Conservation (phyloP, 2,329 filamentous ascomycete species). For the Ophiosphaerella korrae region DNA sequence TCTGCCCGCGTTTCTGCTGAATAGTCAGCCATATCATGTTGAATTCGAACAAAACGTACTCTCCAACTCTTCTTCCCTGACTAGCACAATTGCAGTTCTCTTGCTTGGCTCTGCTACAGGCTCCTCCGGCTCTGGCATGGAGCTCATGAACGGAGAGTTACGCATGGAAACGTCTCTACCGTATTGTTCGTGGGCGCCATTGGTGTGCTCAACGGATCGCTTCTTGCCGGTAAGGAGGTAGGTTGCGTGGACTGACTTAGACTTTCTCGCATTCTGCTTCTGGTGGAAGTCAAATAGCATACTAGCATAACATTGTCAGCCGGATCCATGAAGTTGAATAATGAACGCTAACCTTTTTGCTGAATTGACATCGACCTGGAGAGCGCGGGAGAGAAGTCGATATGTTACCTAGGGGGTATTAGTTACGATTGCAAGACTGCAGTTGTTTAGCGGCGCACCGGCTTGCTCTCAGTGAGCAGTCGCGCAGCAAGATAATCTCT, state of each 20-base stretch:
- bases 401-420: constrained; percentile 73
- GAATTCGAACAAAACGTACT: constrained; percentile 51
- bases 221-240: constrained; percentile 81
- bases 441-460: constrained; percentile 57
- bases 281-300: constrained; percentile 88
- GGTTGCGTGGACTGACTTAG: constrained; percentile 83
- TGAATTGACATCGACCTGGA: constrained; percentile 82
- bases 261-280: constrained; percentile 74
- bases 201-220: constrained; percentile 41
- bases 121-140: constrained; percentile 58
- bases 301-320: constrained; percentile 52
- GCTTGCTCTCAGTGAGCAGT: constrained; percentile 75
- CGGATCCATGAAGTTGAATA: not conserved
- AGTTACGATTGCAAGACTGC: constrained; percentile 3
- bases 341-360: constrained; percentile 76
- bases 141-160: constrained; percentile 71
- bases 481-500: constrained; percentile 75
- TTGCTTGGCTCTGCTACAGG: constrained; percentile 56
- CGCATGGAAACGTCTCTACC: constrained; percentile 71
- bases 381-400: constrained; percentile 77
- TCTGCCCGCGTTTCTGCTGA: constrained; percentile 65
- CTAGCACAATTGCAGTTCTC: constrained; percentile 67
- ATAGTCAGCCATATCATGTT: constrained; percentile 14
- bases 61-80: constrained; percentile 73
- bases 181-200: constrained; percentile 51